Evolutionary conservation across 352 stramenopile species (phyloP).

Genomic region (Globisporangium yorkense): DNA sequence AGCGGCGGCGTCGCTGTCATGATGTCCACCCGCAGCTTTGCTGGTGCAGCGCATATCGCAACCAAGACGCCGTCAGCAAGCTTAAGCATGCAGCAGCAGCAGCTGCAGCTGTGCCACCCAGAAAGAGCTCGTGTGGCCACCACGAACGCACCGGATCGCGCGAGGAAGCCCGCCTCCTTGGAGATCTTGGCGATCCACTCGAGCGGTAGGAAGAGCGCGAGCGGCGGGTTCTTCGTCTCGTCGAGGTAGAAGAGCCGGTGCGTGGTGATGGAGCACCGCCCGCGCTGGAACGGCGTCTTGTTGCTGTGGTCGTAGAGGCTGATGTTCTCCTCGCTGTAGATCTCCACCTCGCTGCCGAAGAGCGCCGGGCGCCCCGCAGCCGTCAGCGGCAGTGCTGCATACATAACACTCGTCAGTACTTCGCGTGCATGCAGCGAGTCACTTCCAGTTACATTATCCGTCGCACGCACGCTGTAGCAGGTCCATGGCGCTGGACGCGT

Average conservation of each 20-base stretch:
- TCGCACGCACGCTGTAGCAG: slow-evolving; percentile 1
- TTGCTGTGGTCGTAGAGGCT: slow-evolving; percentile 75
- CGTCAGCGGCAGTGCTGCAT: slow-evolving; percentile 60
- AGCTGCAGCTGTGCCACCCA: too few species aligned
- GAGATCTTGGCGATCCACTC: slow-evolving; percentile 63
- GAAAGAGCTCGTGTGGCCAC: too few species aligned
- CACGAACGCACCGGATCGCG: slow-evolving; percentile 36
- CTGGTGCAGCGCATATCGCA: slow-evolving; percentile 2
- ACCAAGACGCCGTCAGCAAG: too few species aligned
- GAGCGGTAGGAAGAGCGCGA: slow-evolving; percentile 64
- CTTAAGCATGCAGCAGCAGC: too few species aligned
- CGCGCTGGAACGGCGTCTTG: slow-evolving; percentile 66
- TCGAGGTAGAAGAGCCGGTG: slow-evolving; percentile 84
- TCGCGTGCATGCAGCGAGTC: background rate
- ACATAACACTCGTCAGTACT: background rate
- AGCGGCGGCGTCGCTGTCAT: slow-evolving; percentile 25
- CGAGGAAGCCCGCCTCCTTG: slow-evolving; percentile 81
- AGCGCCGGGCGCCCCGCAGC: slow-evolving; percentile 62
- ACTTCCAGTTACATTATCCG: background rate
- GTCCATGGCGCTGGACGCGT: background rate
- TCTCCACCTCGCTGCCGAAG: slow-evolving; percentile 79
- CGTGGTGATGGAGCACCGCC: slow-evolving; percentile 76
- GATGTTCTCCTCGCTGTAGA: slow-evolving; percentile 84
- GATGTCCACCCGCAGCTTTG: slow-evolving; percentile 80
- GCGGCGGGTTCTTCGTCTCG: slow-evolving; percentile 37